phyloP scores from a whole-genome alignment of 352 stramenopile species.

The Blastocystis hominis region DNA sequence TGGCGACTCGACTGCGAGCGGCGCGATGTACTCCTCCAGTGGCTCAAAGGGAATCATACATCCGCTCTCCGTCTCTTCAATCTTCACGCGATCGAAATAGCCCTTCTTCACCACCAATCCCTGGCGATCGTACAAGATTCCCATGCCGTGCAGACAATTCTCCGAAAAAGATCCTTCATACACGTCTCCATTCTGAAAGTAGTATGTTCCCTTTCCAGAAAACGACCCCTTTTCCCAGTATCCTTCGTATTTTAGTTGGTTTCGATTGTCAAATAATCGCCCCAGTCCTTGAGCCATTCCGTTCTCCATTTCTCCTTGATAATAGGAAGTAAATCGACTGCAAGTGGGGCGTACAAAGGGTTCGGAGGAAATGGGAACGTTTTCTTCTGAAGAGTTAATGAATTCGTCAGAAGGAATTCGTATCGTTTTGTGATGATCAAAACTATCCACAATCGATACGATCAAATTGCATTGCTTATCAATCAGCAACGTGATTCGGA shows the following conservation, averaged over 20 bases:
- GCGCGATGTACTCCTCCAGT: not conserved
- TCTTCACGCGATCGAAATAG: not conserved
- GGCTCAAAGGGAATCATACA: not conserved
- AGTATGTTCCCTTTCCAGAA: not conserved
- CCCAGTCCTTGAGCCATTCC: not conserved
- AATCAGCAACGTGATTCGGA: not conserved
- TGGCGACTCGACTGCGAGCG: not conserved
- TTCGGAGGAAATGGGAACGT: not conserved
- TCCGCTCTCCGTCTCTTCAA: not conserved
- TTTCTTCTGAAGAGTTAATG: not conserved
- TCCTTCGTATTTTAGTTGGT: slow-evolving; percentile 21
- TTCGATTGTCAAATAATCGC: not conserved
- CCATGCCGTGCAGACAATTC: not conserved
- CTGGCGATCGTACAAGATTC: not conserved
- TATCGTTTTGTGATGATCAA: not conserved
- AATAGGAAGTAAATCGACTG: slow-evolving; percentile 26
- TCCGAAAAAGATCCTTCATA: not conserved
- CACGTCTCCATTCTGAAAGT: not conserved
- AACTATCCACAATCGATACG: not conserved
- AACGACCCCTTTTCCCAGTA: slow-evolving; percentile 2
- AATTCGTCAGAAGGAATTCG: not conserved
- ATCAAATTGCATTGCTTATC: not conserved
- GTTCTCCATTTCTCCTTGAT: slow-evolving; percentile 39
- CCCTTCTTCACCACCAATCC: not conserved
- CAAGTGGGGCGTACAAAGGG: not conserved